Evolutionary conservation across 1,139 yeast genomes (phyloP), one percentile per base, ranked within the genome.

Genomic region (Debaryomyces robertsiae): DNA sequence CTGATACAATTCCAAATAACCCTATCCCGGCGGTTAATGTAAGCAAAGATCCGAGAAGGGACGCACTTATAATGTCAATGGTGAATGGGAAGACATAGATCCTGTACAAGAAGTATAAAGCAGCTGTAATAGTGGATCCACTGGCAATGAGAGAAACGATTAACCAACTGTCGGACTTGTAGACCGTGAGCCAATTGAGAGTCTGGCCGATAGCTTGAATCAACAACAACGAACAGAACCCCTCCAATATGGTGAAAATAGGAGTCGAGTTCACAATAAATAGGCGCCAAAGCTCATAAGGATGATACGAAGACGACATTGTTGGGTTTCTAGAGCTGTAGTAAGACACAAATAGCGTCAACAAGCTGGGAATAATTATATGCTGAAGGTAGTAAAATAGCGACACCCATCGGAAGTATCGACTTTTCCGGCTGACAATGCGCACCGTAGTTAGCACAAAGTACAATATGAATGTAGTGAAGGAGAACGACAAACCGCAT

Each of bases 191-290:
- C 85, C 93, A 84, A 46, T 79, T 75, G 41, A 88, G 76, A 6
- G 88, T 80, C 57, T 89, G 93, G 6, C 98, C 97, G 30, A 87
- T 76, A 6, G 96, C 90, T 64, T 93, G 98, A 46, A 93, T 88
- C 22, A 90, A 83, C 43, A 93, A 69, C 31, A 93, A 75, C 0
- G 96, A 82, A 64, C 97, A 93, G 54, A 93, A 84, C 1, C 98
- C 98, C 66, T 93, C 98, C 42, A 90, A 66, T 11, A 90, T 74
- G 1, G 97, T 87, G 63, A 93, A 91, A 36, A 87, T 69, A 0
- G 96, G 94, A 1, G 98, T 93, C 6, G 96, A 79, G 58, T 88
- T 87, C 36, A 81, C 73, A 34, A 93, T 69, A 33, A 85, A 65
- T 42, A 76, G 60, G 48, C 79, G 77, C 98, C 98, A 91, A 4